Evolutionary conservation across 345 rosid species (phyloP).

Genomic region (Passiflora organensis): DNA sequence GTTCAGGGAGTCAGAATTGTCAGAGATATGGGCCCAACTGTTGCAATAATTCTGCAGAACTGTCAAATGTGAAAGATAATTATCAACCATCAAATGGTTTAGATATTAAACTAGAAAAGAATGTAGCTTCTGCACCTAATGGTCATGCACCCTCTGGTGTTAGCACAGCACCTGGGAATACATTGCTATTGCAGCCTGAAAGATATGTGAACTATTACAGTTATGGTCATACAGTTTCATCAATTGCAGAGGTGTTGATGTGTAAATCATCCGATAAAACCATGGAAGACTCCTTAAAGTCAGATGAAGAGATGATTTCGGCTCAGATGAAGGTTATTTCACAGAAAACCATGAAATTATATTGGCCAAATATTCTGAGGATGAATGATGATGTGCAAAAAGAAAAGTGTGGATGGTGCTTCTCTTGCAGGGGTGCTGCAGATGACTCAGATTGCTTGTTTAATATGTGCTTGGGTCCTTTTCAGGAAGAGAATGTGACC

Average conservation of each 20-base stretch:
- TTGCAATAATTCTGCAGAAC: constrained; percentile 17
- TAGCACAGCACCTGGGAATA: constrained; percentile 26
- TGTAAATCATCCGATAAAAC: constrained; percentile 44
- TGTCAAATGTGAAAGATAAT: constrained; percentile 27
- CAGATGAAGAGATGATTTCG: constrained; percentile 68
- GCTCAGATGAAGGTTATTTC: constrained; percentile 71
- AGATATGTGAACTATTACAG: constrained; percentile 63
- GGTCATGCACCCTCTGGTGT: constrained; percentile 20
- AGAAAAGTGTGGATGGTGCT: constrained; percentile 98
- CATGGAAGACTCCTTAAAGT: constrained; percentile 28
- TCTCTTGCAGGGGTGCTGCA: constrained; percentile 49
- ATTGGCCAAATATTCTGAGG: constrained; percentile 49
- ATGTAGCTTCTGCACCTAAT: constrained; percentile 24
- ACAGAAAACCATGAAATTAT: constrained; percentile 51
- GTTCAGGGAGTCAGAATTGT: constrained; percentile 32
- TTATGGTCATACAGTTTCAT: constrained; percentile 67
- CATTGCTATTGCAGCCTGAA: constrained; percentile 26
- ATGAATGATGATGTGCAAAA: constrained; percentile 38
- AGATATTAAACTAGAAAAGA: constrained; percentile 32
- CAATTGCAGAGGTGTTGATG: constrained; percentile 58
- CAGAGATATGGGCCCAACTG: constrained; percentile 29
- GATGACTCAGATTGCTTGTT: constrained; percentile 69
- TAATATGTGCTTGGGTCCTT: constrained; percentile 44
- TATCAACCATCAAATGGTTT: constrained; percentile 30
- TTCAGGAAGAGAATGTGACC: constrained; percentile 35